Evolutionary conservation across 257 asterid genomes (phyloP).

Genomic region (Lavandula angustifolia): DNA sequence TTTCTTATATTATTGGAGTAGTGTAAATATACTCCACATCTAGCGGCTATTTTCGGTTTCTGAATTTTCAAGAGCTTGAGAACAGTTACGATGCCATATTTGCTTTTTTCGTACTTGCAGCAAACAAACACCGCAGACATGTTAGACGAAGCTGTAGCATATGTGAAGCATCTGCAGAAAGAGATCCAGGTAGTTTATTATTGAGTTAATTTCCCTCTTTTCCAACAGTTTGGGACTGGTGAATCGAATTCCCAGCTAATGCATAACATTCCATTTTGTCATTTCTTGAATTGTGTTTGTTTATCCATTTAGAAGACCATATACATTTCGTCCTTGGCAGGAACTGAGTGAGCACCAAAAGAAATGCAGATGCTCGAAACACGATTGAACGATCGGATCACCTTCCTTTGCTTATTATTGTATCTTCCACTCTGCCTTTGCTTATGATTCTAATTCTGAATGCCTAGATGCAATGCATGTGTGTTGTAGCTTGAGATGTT

Average conservation of each 20-base stretch:
- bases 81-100: conserved; percentile 13
- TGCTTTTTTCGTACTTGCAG: conserved; percentile 47
- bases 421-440: no score
- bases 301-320: neutral
- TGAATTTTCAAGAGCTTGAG: conserved; percentile 1
- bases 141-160: conserved; percentile 93
- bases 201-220: neutral
- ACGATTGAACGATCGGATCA: conserved; percentile 42
- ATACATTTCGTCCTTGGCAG: conserved; percentile 40
- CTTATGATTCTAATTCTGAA: no score
- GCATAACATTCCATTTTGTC: neutral
- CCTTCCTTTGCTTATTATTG: neutral
- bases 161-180: conserved; percentile 76
- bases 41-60: neutral
- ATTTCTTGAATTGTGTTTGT: neutral
- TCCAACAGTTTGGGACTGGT: neutral
- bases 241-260: neutral
- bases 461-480: no score
- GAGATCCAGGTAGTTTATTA: conserved; percentile 72
- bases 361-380: conserved; percentile 69
- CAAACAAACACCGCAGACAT: conserved; percentile 98
- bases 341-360: conserved; percentile 82
- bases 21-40: neutral
- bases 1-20: neutral
- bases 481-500: no score